These are phyloP conservation scores for Botrytis medusae DNA, from an alignment of 2,329 filamentous ascomycete genomes.

Conservation along the genomic window DNA sequence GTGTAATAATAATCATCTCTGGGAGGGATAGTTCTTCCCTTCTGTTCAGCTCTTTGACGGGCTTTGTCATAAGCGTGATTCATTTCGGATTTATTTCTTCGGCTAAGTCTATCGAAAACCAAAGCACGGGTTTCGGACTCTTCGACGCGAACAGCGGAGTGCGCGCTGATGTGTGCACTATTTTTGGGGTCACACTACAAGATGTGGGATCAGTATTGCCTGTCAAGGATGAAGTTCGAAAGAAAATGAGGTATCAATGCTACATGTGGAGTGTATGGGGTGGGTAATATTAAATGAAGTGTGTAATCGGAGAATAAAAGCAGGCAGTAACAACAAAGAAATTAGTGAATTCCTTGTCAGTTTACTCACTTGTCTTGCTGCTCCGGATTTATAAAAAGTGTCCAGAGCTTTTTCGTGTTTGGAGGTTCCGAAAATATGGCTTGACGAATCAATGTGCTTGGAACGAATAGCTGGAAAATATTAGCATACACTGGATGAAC, in stretches of 20 bases:
- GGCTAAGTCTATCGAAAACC: constrained; percentile 33
- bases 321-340: neutral
- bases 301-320: neutral
- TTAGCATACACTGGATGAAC: neutral
- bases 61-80: constrained; percentile 60
- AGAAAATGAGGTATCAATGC: neutral
- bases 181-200: constrained; percentile 52
- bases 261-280: neutral
- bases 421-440: constrained; percentile 48
- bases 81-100: constrained; percentile 43
- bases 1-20: constrained; percentile 49
- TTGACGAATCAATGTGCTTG: constrained; percentile 50
- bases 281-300: neutral
- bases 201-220: neutral
- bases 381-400: constrained; percentile 50
- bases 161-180: constrained; percentile 69
- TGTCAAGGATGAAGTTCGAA: neutral
- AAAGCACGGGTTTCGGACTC: constrained; percentile 31
- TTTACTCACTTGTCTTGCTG: constrained; percentile 41
- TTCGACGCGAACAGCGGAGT: constrained; percentile 59
- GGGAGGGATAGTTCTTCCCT: constrained; percentile 49
- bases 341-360: neutral
- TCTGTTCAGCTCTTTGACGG: constrained; percentile 49
- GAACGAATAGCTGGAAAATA: constrained; percentile 52
- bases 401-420: constrained; percentile 49